phyloP scores from a whole-genome alignment of 768 basidiomycete species.

The Lactifluus hygrophoroides region DNA sequence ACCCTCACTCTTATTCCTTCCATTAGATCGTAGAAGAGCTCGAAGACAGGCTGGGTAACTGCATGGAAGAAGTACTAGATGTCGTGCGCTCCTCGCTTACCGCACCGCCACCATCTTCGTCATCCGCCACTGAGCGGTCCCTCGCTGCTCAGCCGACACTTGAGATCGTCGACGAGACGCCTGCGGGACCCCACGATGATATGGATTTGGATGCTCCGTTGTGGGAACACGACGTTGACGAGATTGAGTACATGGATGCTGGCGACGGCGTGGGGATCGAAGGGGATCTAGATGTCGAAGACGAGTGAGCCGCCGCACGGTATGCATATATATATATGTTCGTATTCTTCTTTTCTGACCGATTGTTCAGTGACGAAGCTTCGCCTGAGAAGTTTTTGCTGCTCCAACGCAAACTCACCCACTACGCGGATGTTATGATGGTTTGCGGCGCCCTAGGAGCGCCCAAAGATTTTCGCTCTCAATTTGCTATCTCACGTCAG shows the following conservation, averaged over 20 bases:
- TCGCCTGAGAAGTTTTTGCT: too few relatives aligned
- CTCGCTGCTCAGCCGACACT: neutral
- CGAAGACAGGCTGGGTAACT: slow-evolving; percentile 68
- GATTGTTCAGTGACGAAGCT: too few relatives aligned
- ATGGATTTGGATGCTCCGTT: slow-evolving; percentile 3
- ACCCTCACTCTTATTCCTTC: too few relatives aligned
- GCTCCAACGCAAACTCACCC: too few relatives aligned
- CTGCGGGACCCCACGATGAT: neutral
- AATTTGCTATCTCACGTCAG: too few relatives aligned
- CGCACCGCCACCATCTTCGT: slow-evolving; percentile 1
- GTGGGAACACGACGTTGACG: slow-evolving; percentile 11
- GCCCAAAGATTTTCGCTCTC: too few relatives aligned
- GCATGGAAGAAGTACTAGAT: slow-evolving; percentile 57
- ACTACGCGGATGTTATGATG: too few relatives aligned
- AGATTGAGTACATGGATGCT: slow-evolving; percentile 16
- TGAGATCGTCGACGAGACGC: slow-evolving; percentile 11
- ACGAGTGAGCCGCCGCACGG: neutral
- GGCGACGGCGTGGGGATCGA: slow-evolving; percentile 22
- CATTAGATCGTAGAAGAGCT: slow-evolving; percentile 92
- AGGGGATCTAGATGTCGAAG: slow-evolving; percentile 22
- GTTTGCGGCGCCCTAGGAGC: too few relatives aligned
- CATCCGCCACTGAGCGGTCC: neutral
- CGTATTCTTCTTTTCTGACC: too few relatives aligned
- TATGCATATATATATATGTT: too few relatives aligned
- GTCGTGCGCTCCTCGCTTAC: slow-evolving; percentile 42